These are phyloP conservation scores for Selaginella tamariscina DNA, from an alignment of 75 land plant species.

Conservation along the genomic window DNA sequence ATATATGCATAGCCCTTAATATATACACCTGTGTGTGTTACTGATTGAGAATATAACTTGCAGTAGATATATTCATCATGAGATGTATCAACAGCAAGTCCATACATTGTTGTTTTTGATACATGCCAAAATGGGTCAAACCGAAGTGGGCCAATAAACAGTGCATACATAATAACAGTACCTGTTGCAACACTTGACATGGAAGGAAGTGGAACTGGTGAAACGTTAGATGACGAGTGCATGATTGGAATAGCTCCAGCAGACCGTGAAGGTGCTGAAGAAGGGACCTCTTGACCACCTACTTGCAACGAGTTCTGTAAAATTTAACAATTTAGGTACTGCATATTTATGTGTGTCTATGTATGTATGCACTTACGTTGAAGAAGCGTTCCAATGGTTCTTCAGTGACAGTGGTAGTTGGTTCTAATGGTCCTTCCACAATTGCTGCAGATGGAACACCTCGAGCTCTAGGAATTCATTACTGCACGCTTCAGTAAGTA, in stretches of 20 bases:
- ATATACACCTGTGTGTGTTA: no score
- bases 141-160: no score
- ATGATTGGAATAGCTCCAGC: not conserved
- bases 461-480: slow-evolving; percentile 86
- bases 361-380: slow-evolving; percentile 43
- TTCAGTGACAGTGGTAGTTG: slow-evolving; percentile 39
- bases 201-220: not conserved
- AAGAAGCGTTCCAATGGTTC: slow-evolving; percentile 64
- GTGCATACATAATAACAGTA: no score
- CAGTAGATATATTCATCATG: no score
- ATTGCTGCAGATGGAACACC: slow-evolving; percentile 56
- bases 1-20: no score
- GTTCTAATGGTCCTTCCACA: slow-evolving; percentile 79
- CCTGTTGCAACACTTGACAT: not conserved
- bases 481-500: slow-evolving; percentile 15
- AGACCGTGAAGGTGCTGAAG: not conserved
- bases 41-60: no score
- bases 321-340: no score
- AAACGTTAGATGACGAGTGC: not conserved
- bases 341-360: no score
- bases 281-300: not conserved
- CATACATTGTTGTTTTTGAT: no score
- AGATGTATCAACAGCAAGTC: no score
- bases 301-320: not conserved
- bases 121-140: no score